Base-by-base conservation (phyloP, 441 rosid species). In the Dalechampia spathulata region DNA sequence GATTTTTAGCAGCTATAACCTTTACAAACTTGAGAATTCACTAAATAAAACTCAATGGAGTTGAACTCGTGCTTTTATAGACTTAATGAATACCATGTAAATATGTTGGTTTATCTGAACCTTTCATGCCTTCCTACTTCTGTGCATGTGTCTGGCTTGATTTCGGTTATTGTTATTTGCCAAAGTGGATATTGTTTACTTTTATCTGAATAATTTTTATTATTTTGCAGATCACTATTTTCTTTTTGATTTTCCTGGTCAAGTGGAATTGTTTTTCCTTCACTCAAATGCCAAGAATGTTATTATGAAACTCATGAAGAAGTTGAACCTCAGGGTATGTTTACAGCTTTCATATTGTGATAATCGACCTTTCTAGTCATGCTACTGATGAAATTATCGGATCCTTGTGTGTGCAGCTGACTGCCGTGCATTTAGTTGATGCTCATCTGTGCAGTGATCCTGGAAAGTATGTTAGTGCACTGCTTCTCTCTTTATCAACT, bases 191-290 rank as follows among this genome's bases (percentile, higher is more conserved):
- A 23, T 12, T 61, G 32, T 43, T 46, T 51, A 15, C 34, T 30
- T 21, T 16, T 58, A 1, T 47, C 47, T 68, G 38, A 62, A 42
- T 11, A 12, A 14, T 54, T 62, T 52, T 49, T 17, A 21, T 25
- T 59, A 11, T 53, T 49, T 66, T 81, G 78, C 92, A 89, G 99
- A 92, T 63, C 95, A 86, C 73, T 89, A 89, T 75, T 73, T 92
- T 64, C 92, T 89, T 58, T 92, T 92, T 72, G 97, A 86, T 77
- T 89, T 92, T 71, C 97, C 99, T 62, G 95, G 96, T 49, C 99
- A 86, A 75, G 96, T 93, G 67, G 99, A 89, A 68, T 63, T 93
- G 16, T 93, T 80, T 73, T 89, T 87, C 69, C 84, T 81, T 64
- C 97, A 86, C 66, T 65, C 90, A 10, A 85, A 72, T 65, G 87